Evolutionary conservation across 306 rosid genomes (phyloP), one percentile per base, ranked within the genome.

Genomic region (Oemleria cerasiformis): DNA sequence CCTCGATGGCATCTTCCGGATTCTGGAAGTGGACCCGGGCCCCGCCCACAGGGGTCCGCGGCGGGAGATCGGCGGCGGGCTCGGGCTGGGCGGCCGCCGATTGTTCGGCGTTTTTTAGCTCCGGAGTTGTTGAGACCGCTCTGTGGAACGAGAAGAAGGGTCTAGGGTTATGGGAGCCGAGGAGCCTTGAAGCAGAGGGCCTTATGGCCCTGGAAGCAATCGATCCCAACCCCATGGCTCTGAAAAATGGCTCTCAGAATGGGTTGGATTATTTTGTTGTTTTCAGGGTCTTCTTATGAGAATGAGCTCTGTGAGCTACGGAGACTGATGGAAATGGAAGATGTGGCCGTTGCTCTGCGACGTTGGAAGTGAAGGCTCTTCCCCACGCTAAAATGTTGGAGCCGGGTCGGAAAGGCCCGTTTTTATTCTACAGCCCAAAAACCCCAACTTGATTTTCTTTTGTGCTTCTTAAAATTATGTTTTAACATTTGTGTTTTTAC

Each of bases 1-100:
- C 95, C 83, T 95, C 99, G 73, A 95, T 89, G 21, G 96, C 96
- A 17, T 95, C 96, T 0, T 95, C 97, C 0, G 97, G 96, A 38
- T 83, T 89, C 6, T 85, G 6, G 64, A 95, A 89, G 15, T 95
- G 88, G 68, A 95, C 84, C 23, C 99, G 83, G 4, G 96, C 97
- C 11, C 90, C 97, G 7, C 75, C 96, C 0, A 95, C 76, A 1
- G 99, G 90, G 5, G 86, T 58, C 11, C 90, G 82, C 0, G 97
- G 91, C 0, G 90, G 84, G 16, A 86, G 87, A 70, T 80, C 84
- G 6, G 86, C 76, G 2, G 74, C 51, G 19, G 84, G 78, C 8
- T 75, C 84, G 9, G 76, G 73, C 73, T 74, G 90, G 40, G 88
- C 55, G 2, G 94, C 89, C 7, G 98, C 81, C 7, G 94, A 65